Base-by-base conservation (phyloP, 345 rosid species). In the Populus euphratica region DNA sequence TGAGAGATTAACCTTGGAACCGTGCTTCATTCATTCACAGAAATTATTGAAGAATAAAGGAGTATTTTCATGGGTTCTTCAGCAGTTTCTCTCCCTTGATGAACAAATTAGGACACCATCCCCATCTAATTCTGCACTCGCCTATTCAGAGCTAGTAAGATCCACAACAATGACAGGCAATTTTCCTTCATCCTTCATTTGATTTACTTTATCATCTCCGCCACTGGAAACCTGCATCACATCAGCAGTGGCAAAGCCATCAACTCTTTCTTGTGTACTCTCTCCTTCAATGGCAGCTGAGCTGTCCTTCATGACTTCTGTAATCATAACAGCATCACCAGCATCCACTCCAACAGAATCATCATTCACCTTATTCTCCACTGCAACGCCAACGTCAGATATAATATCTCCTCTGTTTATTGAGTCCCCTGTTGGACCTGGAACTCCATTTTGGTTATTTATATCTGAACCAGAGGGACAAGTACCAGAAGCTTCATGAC, bases 151-250 rank as follows among this genome's bases (percentile, higher is more conserved):
- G 12, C 25, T 21, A 23, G 44, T 69, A 71, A 69, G 63, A 29
- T 64, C 29, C 33, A 31, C 69, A 23, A 8, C 39, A 54, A 43
- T 29, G 10, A 18, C 68, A n/a, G n/a, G 75, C 36, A 1, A 10
- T n/a, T n/a, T 80, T 73, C 61, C 73, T 27, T 67, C 76, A 21
- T 67, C 74, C 68, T 66, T 70, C 63, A 23, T 36, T 62, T 69
- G 63, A 7, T 69, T 74, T 73, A 7, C 74, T 39, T 36, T 43
- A n/a, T 62, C 78, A 69, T 59, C 70, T 8, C 39, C 56, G 16
- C 14, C 36, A 35, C 59, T 66, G 70, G 84, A 76, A 78, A 83
- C 79, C 72, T 72, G 64, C 79, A 72, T 78, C 73, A 73, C 70
- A 81, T 73, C 69, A 52, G 72, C 78, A 73, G 67, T 27, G 9